phyloP scores from a whole-genome alignment of 371 early-diverging fungal species.

The Coemansia sp. region DNA sequence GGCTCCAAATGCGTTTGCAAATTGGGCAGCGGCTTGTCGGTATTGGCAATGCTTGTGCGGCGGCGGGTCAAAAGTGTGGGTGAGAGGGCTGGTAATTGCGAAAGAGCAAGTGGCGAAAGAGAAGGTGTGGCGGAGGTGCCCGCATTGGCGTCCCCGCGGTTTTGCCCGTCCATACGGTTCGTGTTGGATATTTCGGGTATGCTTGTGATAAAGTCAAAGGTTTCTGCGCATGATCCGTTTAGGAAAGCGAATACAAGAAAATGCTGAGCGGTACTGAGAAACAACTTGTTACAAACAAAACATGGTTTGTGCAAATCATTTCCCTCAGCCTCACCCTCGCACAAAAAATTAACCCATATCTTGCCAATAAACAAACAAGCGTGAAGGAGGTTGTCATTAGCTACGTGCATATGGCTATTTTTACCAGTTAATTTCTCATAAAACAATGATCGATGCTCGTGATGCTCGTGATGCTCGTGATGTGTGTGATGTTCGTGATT shows the following conservation, averaged over 20 bases:
- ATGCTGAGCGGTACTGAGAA: not conserved
- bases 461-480: too few relatives aligned
- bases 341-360: not conserved
- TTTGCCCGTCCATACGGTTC: slow-evolving; percentile 1
- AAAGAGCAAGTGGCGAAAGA: not conserved
- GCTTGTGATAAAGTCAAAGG: slow-evolving; percentile 1
- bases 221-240: not conserved
- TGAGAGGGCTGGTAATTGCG: slow-evolving; percentile 2
- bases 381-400: not conserved
- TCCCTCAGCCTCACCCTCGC: not conserved
- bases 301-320: not conserved
- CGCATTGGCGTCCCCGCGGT: slow-evolving; percentile 8
- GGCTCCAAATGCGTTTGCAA: not conserved
- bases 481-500: not conserved
- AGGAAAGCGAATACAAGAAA: not conserved
- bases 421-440: too few relatives aligned
- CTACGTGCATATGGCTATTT: too few relatives aligned
- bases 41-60: slow-evolving; percentile 1
- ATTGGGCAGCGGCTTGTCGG: not conserved
- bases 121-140: not conserved
- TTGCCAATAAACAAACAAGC: not conserved
- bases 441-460: too few relatives aligned
- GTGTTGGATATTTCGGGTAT: not conserved
- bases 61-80: not conserved
- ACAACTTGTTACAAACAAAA: not conserved